phyloP scores from a whole-genome alignment of 257 asterid species.

The Solanum pennellii region DNA sequence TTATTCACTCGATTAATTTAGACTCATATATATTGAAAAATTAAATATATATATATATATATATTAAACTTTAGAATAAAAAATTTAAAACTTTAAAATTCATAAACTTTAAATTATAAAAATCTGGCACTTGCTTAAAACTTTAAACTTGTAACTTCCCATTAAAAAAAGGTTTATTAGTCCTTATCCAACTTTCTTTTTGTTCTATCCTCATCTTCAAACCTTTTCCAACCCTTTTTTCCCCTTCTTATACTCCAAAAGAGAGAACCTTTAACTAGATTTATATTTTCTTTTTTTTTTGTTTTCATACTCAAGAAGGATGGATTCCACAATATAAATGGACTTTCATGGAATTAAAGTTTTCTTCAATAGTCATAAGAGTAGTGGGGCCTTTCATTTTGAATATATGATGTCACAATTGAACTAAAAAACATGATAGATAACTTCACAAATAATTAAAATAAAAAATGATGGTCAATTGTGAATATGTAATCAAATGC shows the following conservation, averaged over 20 bases:
- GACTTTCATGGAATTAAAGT: background rate
- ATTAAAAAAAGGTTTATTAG: background rate
- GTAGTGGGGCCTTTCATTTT: background rate
- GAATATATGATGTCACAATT: background rate
- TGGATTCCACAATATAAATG: background rate
- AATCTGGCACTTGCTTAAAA: rapidly evolving
- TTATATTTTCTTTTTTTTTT: background rate
- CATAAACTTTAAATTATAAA: background rate
- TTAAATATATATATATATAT: background rate
- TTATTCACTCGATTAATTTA: background rate
- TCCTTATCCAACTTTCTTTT: background rate
- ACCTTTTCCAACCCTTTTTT: background rate
- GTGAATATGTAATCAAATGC: background rate
- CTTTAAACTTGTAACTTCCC: background rate
- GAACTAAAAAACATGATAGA: background rate
- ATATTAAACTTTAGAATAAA: background rate
- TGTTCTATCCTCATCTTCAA: background rate
- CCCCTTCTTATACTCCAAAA: background rate
- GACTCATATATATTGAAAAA: background rate
- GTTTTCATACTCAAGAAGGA: background rate
- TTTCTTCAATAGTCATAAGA: background rate
- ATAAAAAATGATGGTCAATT: background rate
- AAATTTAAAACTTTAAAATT: background rate
- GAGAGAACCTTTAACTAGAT: background rate
- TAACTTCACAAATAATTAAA: background rate